A percentile compares a stretch with the other conserved stretches of the same genome.
Conservation (phyloP, 2,329 filamentous ascomycete species). For the Aaosphaeria pasadenensis region DNA sequence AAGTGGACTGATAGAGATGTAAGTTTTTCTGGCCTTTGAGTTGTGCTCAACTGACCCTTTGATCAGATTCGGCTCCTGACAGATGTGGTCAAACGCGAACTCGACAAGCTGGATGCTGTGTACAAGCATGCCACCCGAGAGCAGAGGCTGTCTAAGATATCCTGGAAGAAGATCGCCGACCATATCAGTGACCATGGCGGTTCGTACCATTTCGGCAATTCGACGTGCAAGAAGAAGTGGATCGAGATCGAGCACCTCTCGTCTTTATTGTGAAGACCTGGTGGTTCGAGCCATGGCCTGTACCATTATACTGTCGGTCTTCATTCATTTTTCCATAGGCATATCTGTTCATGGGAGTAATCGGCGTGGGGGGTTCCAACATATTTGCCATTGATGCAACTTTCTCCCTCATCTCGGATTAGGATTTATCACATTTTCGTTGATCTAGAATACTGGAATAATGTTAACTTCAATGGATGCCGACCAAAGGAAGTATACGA, state of each 20-base stretch:
- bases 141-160: constrained; percentile 42
- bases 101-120: constrained; percentile 4
- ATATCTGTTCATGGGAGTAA: too few species aligned
- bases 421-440: too few species aligned
- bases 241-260: constrained; percentile 31
- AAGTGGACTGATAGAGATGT: constrained; percentile 64
- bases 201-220: constrained; percentile 58
- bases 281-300: too few species aligned
- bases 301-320: too few species aligned
- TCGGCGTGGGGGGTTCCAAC: too few species aligned
- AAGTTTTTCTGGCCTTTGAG: constrained; percentile 35
- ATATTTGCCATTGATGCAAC: too few species aligned
- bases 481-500: too few species aligned
- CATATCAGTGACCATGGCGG: constrained; percentile 53
- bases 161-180: constrained; percentile 59
- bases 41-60: not conserved
- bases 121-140: constrained; percentile 6
- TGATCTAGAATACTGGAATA: too few species aligned
- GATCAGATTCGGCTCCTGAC: constrained; percentile 22
- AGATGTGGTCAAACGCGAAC: constrained; percentile 13
- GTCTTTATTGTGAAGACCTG: too few species aligned
- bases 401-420: too few species aligned
- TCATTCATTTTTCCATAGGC: too few species aligned
- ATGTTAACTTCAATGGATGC: too few species aligned
- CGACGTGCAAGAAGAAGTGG: constrained; percentile 64